Evolutionary conservation across 495 filamentous ascomycete genomes (phyloP).

Genomic region (Aspergillus biplanus): DNA sequence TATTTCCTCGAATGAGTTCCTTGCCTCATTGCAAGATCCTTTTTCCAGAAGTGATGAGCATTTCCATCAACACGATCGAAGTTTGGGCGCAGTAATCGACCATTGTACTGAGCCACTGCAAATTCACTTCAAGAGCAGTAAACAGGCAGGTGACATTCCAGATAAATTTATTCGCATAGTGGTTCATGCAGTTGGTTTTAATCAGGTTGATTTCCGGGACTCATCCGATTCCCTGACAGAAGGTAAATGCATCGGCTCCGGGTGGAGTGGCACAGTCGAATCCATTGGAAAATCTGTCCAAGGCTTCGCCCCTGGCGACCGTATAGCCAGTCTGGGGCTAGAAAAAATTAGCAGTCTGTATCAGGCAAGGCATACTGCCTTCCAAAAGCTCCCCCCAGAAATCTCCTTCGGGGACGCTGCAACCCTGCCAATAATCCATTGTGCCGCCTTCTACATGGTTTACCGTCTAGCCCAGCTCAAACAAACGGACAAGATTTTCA

Average conservation of each 20-base stretch:
- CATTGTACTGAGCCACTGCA: neutral
- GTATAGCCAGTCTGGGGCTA: constrained; percentile 42
- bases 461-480: constrained; percentile 11
- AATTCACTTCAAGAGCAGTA: constrained; percentile 16
- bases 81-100: constrained; percentile 15
- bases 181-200: constrained; percentile 41
- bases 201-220: constrained; percentile 39
- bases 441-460: constrained; percentile 24
- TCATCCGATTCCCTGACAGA: constrained; percentile 27
- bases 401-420: constrained; percentile 29
- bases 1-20: constrained; percentile 8
- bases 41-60: constrained; percentile 10
- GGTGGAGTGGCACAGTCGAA: constrained; percentile 49
- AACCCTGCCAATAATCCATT: constrained; percentile 20
- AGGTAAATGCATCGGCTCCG: constrained; percentile 37
- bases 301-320: constrained; percentile 45
- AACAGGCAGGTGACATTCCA: constrained; percentile 7
- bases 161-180: constrained; percentile 33
- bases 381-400: constrained; percentile 28
- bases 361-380: constrained; percentile 20
- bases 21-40: constrained; percentile 9
- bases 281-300: constrained; percentile 30
- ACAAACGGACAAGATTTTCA: constrained; percentile 42
- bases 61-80: constrained; percentile 19
- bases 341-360: constrained; percentile 28